phyloP scores from a whole-genome alignment of 495 filamentous ascomycete genomes.

The Xylaria venustula region DNA sequence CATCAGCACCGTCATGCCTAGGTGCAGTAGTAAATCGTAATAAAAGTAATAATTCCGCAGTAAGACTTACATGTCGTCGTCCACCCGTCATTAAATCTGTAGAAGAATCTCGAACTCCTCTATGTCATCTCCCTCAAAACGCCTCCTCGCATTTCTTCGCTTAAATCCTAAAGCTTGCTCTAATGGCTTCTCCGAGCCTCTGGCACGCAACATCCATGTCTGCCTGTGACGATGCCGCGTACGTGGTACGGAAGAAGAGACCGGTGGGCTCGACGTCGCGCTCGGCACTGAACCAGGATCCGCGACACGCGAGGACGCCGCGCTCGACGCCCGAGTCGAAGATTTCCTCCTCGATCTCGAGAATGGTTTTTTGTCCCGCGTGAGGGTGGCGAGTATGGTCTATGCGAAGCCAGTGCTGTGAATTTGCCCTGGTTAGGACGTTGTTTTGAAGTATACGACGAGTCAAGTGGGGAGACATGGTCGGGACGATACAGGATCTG shows the following conservation, averaged over 20 bases:
- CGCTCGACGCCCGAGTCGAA: slow-evolving; percentile 69
- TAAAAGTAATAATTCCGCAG: too few species aligned
- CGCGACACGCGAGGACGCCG: slow-evolving; percentile 73
- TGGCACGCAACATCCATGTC: slow-evolving; percentile 77
- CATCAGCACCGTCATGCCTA: background rate
- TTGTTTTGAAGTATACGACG: background rate
- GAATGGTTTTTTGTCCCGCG: slow-evolving; percentile 53
- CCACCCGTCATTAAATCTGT: too few species aligned
- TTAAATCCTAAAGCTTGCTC: slow-evolving; percentile 58
- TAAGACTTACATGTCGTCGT: too few species aligned
- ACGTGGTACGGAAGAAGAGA: slow-evolving; percentile 87
- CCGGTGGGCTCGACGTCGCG: slow-evolving; percentile 41
- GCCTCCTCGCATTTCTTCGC: too few species aligned
- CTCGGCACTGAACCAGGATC: slow-evolving; percentile 84
- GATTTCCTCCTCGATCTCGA: slow-evolving; percentile 80
- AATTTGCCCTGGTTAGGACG: background rate
- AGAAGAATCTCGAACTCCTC: too few species aligned
- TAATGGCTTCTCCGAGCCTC: slow-evolving; percentile 69
- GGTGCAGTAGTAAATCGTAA: too few species aligned
- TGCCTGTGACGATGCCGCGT: slow-evolving; percentile 72
- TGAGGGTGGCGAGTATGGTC: slow-evolving; percentile 72
- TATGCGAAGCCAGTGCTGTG: slow-evolving; percentile 79
- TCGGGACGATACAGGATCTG: too few species aligned
- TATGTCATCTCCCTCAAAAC: too few species aligned
- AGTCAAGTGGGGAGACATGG: background rate